These are phyloP conservation scores for Achaetomiella virescens DNA, from an alignment of 495 filamentous ascomycete genomes.

Conservation along the genomic window DNA sequence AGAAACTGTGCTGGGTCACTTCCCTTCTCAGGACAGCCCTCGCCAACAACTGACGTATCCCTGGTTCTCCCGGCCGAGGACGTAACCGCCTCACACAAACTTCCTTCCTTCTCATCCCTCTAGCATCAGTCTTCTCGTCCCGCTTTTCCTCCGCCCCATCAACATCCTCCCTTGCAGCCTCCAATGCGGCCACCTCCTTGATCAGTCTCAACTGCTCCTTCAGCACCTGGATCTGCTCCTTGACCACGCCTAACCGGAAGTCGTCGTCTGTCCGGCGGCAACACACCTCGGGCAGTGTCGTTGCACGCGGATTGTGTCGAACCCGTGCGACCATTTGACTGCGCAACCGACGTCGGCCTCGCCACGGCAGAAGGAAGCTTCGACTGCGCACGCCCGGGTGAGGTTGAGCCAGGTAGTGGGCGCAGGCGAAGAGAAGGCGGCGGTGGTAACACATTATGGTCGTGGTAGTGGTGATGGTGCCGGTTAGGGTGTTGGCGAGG, in stretches of 20 bases:
- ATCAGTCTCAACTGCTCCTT: constrained; percentile 7
- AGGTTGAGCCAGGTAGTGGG: constrained; percentile 21
- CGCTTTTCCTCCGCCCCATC: background rate
- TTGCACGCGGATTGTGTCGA: constrained; percentile 13
- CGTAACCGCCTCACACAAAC: no score
- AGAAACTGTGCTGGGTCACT: no score
- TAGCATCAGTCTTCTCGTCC: background rate
- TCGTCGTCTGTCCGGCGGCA: background rate
- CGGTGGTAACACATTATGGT: constrained; percentile 27
- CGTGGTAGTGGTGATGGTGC: background rate
- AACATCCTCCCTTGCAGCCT: background rate
- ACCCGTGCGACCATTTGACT: constrained; percentile 20
- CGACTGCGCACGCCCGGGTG: constrained; percentile 13
- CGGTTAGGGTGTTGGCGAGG: background rate
- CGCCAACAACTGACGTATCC: background rate
- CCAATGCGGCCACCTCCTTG: background rate
- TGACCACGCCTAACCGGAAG: constrained; percentile 1
- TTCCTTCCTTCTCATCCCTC: background rate
- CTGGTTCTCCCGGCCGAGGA: background rate
- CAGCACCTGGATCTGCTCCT: constrained; percentile 2
- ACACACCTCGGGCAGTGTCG: constrained; percentile 17
- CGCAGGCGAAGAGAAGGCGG: constrained; percentile 24
- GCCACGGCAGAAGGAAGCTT: constrained; percentile 15
- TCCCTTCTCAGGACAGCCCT: background rate
- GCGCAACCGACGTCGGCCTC: constrained; percentile 17